Conservation (phyloP, 805 yeast genomes). For the Kodamaea laetipori region DNA sequence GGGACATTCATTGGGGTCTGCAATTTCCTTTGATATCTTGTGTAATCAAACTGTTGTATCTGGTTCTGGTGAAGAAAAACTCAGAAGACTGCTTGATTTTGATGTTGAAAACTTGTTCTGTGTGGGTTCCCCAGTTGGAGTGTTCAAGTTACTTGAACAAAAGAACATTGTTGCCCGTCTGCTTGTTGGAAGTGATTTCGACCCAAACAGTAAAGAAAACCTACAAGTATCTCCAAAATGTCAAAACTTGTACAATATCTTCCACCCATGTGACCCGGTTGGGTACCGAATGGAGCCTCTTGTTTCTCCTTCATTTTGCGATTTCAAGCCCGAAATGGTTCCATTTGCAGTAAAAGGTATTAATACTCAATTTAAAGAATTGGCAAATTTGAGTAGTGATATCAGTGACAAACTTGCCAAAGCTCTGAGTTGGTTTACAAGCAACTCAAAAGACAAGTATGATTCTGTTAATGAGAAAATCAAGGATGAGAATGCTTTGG, state of each 20-base stretch:
- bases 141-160: conserved; percentile 73
- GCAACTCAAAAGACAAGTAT: conserved; percentile 8
- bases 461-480: conserved; percentile 19
- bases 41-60: conserved; percentile 46
- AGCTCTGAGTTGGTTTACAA: conserved; percentile 41
- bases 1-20: conserved; percentile 93
- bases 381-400: conserved; percentile 41
- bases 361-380: conserved; percentile 50
- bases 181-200: conserved; percentile 17
- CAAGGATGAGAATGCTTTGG: conserved; percentile 40
- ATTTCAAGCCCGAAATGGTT: conserved; percentile 55
- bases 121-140: conserved; percentile 89
- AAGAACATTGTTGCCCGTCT: conserved; percentile 54
- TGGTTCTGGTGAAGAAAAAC: conserved; percentile 10
- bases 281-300: conserved; percentile 90
- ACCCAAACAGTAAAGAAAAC: conserved; percentile 17
- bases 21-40: conserved; percentile 76
- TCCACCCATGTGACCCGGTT: conserved; percentile 90
- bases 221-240: conserved; percentile 53
- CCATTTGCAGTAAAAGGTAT: conserved; percentile 53
- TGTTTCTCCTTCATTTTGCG: conserved; percentile 51
- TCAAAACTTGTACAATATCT: conserved; percentile 72
- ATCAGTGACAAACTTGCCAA: conserved; percentile 35
- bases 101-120: conserved; percentile 74
- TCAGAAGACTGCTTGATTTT: conserved; percentile 50